Evolutionary conservation across 805 yeast species (phyloP).

Genomic region (Diddensiella caesifluorescens): DNA sequence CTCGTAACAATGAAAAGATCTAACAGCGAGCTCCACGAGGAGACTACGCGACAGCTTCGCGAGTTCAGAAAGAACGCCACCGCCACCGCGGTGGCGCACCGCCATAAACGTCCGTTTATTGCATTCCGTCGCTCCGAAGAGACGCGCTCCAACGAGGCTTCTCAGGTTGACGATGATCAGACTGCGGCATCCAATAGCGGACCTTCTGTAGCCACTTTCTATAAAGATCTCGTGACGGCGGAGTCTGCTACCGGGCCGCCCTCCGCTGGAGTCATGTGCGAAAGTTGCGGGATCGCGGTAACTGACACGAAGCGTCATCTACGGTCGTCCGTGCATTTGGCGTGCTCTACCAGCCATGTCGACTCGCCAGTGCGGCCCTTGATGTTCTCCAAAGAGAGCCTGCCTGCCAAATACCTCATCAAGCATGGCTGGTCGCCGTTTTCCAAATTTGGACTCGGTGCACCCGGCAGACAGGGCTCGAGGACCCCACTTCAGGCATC

Average conservation of each 20-base stretch:
- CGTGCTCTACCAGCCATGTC: not conserved
- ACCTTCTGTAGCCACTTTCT: too few species aligned
- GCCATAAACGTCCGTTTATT: too few species aligned
- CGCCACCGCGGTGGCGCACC: too few species aligned
- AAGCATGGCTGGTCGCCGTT: constrained; percentile 17
- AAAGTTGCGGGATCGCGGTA: constrained; percentile 4
- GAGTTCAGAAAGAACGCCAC: too few species aligned
- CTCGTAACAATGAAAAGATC: too few species aligned
- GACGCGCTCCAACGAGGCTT: too few species aligned
- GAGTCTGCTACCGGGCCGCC: not conserved
- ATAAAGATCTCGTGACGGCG: not conserved
- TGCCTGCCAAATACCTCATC: constrained; percentile 8
- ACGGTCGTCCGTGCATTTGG: constrained; percentile 10
- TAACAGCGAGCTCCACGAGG: too few species aligned
- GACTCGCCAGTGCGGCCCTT: constrained; percentile 8
- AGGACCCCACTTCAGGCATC: constrained; percentile 9
- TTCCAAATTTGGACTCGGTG: constrained; percentile 14
- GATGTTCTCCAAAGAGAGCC: not conserved
- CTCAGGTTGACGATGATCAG: too few species aligned
- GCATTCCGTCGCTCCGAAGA: too few species aligned
- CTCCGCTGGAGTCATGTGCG: not conserved
- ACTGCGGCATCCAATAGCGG: too few species aligned
- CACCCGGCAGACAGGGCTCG: constrained; percentile 14
- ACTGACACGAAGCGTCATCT: constrained; percentile 6
- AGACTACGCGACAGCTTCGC: too few species aligned